These are phyloP conservation scores for Podospora pseudoanserina DNA, from an alignment of 495 filamentous ascomycete genomes.

Conservation along the genomic window DNA sequence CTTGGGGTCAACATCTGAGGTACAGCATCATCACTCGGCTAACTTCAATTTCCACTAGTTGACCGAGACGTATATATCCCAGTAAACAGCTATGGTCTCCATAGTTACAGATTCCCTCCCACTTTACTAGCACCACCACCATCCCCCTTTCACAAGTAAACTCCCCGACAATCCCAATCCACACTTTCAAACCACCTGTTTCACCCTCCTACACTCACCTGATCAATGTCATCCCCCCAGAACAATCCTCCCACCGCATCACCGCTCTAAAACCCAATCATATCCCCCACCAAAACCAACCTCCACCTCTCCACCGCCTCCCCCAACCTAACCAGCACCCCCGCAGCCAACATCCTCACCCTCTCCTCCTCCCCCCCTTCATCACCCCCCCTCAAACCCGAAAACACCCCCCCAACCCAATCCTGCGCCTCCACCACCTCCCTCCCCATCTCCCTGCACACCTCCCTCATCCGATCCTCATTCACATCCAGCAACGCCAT, in stretches of 20 bases:
- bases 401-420: conserved; percentile 45
- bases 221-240: neutral
- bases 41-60: too few relatives aligned
- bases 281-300: conserved; percentile 57
- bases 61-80: too few relatives aligned
- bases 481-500: conserved; percentile 85
- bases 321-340: conserved; percentile 69
- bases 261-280: conserved; percentile 42
- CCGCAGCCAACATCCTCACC: conserved; percentile 71
- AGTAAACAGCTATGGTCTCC: too few relatives aligned
- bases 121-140: too few relatives aligned
- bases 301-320: conserved; percentile 83
- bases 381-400: conserved; percentile 40
- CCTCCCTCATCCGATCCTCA: conserved; percentile 65
- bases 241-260: neutral
- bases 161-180: too few relatives aligned
- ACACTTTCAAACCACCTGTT: too few relatives aligned
- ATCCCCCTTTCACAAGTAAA: too few relatives aligned
- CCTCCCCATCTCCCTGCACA: conserved; percentile 60
- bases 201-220: neutral
- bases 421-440: conserved; percentile 55
- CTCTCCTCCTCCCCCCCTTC: conserved; percentile 56
- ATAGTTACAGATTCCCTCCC: too few relatives aligned
- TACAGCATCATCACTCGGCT: too few relatives aligned
- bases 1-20: conserved; percentile 16